phyloP scores from a whole-genome alignment of 495 filamentous ascomycete genomes.

The Penicillium odoratum region DNA sequence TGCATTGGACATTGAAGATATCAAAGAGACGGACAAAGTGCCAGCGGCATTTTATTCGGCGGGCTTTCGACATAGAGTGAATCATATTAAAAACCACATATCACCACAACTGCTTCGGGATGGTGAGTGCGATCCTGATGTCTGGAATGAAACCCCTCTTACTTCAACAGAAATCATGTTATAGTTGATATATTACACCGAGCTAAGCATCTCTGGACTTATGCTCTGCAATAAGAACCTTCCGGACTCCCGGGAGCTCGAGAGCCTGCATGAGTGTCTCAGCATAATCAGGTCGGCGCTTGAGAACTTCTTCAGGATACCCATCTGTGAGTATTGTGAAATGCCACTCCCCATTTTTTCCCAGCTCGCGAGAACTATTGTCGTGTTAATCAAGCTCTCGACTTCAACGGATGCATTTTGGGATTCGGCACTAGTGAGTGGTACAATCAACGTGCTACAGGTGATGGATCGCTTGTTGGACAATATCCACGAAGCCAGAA shows the following conservation, averaged over 20 bases:
- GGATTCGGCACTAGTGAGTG: background rate
- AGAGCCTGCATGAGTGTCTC: background rate
- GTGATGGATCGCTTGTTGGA: background rate
- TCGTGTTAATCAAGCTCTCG: slow-evolving; percentile 1
- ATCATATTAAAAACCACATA: background rate
- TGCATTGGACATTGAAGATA: background rate
- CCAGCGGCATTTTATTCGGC: background rate
- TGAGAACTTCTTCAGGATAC: background rate
- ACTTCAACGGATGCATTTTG: background rate
- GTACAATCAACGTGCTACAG: background rate
- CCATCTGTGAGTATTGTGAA: background rate
- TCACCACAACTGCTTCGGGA: background rate
- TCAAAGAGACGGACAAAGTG: background rate
- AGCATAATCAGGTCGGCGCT: background rate
- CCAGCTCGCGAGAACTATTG: background rate
- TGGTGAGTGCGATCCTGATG: background rate
- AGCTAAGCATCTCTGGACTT: slow-evolving; percentile 1
- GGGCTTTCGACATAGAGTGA: background rate
- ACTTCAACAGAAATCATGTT: background rate
- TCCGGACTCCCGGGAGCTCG: background rate
- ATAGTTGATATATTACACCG: background rate
- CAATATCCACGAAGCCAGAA: background rate
- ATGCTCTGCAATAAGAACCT: background rate
- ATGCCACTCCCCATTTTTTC: background rate
- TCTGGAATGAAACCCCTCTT: background rate